Conservation (phyloP, 1,284 basidiomycete genomes). For the Cryptococcus sp. region DNA sequence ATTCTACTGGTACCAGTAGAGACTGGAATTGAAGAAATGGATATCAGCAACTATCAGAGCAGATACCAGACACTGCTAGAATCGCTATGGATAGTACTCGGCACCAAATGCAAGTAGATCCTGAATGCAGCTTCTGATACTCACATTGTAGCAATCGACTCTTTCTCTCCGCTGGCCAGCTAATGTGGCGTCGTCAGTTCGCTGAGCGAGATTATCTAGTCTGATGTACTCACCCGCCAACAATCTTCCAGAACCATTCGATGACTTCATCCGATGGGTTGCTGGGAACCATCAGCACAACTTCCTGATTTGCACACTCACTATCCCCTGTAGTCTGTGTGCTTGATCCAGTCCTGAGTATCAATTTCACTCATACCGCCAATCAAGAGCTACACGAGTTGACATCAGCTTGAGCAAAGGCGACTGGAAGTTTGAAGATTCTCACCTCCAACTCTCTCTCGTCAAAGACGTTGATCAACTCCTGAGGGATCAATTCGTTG, state of each 20-base stretch:
- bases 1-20: slow-evolving; percentile 96
- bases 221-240: too few relatives aligned
- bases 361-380: slow-evolving; percentile 99
- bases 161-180: slow-evolving; percentile 95
- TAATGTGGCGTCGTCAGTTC: too few relatives aligned
- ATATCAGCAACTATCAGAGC: slow-evolving; percentile 1
- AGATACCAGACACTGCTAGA: too few relatives aligned
- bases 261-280: slow-evolving; percentile 78
- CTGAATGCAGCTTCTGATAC: too few relatives aligned
- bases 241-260: slow-evolving; percentile 99
- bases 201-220: too few relatives aligned
- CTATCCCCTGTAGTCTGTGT: slow-evolving; percentile 63
- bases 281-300: slow-evolving; percentile 57
- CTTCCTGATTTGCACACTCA: slow-evolving; percentile 13
- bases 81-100: too few relatives aligned
- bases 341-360: slow-evolving; percentile 64
- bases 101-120: too few relatives aligned
- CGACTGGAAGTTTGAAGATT: slow-evolving; percentile 6
- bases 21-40: slow-evolving; percentile 78
- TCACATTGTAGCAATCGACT: slow-evolving; percentile 8
- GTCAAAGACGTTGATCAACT: slow-evolving; percentile 96
- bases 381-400: slow-evolving; percentile 66
- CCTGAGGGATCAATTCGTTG: slow-evolving; percentile 90
- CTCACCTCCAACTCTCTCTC: slow-evolving; percentile 85
- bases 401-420: background rate